phyloP scores from a whole-genome alignment of 1,284 basidiomycete species.

The Schizopora paradoxa region DNA sequence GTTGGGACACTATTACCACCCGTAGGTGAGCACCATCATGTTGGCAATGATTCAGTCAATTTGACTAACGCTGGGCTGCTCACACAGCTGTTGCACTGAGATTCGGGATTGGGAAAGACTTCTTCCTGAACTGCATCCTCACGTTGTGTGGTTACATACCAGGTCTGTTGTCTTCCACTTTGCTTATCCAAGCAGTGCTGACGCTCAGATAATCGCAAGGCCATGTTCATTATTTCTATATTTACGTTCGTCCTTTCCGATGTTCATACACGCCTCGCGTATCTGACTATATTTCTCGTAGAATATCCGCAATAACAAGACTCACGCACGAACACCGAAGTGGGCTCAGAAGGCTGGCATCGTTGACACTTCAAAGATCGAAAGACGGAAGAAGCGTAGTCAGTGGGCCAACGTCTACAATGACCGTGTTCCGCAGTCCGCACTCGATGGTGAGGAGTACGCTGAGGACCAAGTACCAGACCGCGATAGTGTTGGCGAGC shows the following conservation, averaged over 20 bases:
- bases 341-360: constrained; percentile 91
- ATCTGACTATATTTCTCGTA: constrained; percentile 29
- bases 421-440: constrained; percentile 71
- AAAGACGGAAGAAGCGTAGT: constrained; percentile 71
- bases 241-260: constrained; percentile 50
- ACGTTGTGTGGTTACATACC: constrained; percentile 91
- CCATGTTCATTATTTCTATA: constrained; percentile 88
- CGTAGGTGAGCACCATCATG: constrained; percentile 55
- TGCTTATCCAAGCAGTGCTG: neutral
- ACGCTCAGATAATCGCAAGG: constrained; percentile 38
- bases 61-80: constrained; percentile 6
- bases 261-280: neutral
- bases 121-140: constrained; percentile 87
- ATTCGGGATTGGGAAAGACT: constrained; percentile 90
- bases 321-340: constrained; percentile 83
- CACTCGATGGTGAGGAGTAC: constrained; percentile 64
- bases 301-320: constrained; percentile 96
- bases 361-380: constrained; percentile 70
- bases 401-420: constrained; percentile 87
- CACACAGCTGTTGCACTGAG: constrained; percentile 83
- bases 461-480: constrained; percentile 69
- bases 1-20: constrained; percentile 83
- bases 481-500: constrained; percentile 42
- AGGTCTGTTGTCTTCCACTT: constrained; percentile 43
- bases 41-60: neutral